These are phyloP conservation scores for Akanthomyces dipterigenus DNA, from an alignment of 2,329 filamentous ascomycete species.

Conservation along the genomic window DNA sequence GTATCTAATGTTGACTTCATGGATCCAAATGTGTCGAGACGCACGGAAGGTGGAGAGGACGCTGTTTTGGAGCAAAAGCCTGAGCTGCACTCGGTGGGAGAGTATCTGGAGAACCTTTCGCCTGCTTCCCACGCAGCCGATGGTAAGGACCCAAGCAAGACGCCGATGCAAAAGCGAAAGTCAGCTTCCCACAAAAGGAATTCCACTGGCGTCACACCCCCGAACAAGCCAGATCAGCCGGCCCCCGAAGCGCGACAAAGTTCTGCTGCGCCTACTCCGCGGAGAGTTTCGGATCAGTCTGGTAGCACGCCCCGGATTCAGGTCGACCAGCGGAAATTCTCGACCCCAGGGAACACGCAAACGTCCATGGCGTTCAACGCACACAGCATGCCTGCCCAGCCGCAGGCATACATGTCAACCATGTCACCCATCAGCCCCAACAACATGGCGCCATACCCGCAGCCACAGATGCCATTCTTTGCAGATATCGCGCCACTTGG, in stretches of 20 bases:
- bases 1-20: conserved; percentile 79
- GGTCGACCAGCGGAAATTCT: conserved; percentile 35
- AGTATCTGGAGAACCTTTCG: conserved; percentile 80
- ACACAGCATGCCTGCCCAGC: conserved; percentile 35
- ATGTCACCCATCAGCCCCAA: conserved; percentile 48
- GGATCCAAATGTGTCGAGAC: conserved; percentile 60
- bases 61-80: conserved; percentile 83
- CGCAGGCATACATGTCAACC: conserved; percentile 33
- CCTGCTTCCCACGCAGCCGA: conserved; percentile 49
- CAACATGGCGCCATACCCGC: conserved; percentile 33
- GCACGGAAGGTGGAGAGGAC: conserved; percentile 76
- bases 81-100: conserved; percentile 87
- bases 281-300: conserved; percentile 10
- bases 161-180: conserved; percentile 29
- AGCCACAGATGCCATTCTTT: conserved; percentile 34
- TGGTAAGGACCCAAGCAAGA: conserved; percentile 18
- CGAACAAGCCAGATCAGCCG: conserved; percentile 15
- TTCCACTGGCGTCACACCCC: conserved; percentile 16
- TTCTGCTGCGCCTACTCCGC: background rate
- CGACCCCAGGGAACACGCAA: conserved; percentile 23
- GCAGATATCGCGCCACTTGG: conserved; percentile 48
- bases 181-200: conserved; percentile 27
- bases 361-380: conserved; percentile 29
- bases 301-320: conserved; percentile 21
- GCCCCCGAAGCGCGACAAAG: conserved; percentile 11